Conservation (phyloP, 352 stramenopile genomes). For the Phytophthora pseudosyringae region DNA sequence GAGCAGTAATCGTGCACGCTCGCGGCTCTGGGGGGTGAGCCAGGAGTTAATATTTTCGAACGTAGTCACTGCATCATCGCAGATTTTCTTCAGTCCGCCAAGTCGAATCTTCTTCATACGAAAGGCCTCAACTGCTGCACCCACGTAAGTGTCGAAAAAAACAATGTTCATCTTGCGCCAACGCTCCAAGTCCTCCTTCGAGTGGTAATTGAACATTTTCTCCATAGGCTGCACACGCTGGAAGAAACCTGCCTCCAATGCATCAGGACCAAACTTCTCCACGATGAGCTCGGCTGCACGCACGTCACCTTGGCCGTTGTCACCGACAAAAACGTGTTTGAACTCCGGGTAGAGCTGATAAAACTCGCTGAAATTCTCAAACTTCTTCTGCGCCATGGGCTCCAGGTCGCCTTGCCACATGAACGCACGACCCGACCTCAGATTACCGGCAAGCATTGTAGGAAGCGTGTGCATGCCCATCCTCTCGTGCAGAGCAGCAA, state of each 20-base stretch:
- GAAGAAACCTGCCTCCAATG: conserved; percentile 87
- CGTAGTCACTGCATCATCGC: conserved; percentile 48
- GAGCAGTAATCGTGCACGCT: conserved; percentile 59
- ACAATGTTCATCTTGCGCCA: conserved; percentile 90
- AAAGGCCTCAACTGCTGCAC: conserved; percentile 79
- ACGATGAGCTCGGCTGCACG: conserved; percentile 90
- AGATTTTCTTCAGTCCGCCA: conserved; percentile 68
- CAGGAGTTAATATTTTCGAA: conserved; percentile 69
- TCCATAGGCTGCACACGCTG: conserved; percentile 88
- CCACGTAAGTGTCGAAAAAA: conserved; percentile 93
- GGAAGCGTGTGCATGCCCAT: conserved; percentile 96
- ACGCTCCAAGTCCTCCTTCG: conserved; percentile 68
- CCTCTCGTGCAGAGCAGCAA: conserved; percentile 92
- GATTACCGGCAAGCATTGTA: conserved; percentile 94
- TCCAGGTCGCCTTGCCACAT: conserved; percentile 96
- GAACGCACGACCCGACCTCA: conserved; percentile 94
- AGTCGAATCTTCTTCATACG: conserved; percentile 75
- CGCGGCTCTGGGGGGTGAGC: conserved; percentile 57
- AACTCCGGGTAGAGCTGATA: conserved; percentile 98
- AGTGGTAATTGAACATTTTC: conserved; percentile 84
- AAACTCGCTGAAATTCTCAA: conserved; percentile 93
- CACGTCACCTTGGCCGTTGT: conserved; percentile 96
- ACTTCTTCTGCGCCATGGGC: conserved; percentile 97
- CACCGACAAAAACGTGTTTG: conserved; percentile 97
- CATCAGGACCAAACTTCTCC: conserved; percentile 69